Conservation (phyloP, 495 filamentous ascomycete species). For the Penicillium silybi region DNA sequence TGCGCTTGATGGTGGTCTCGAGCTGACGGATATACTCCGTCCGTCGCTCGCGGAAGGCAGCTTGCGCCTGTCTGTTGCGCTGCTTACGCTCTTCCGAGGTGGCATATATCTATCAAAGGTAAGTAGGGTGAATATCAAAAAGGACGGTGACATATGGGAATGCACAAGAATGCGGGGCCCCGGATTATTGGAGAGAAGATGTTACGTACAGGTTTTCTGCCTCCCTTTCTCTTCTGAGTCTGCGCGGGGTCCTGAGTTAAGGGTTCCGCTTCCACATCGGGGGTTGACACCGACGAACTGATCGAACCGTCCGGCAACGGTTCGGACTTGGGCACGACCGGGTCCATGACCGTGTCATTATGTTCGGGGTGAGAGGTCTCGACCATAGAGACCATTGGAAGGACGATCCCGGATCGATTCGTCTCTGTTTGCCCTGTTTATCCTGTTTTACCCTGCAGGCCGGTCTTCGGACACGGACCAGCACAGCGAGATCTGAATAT, state of each 20-base stretch:
- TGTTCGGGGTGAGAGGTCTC: slow-evolving; percentile 36
- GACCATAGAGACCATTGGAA: slow-evolving; percentile 47
- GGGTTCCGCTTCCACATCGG: slow-evolving; percentile 55
- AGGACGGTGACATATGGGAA: not conserved
- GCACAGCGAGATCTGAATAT: not conserved
- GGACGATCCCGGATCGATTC: slow-evolving; percentile 9
- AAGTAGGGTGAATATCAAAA: not conserved
- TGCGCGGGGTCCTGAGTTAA: slow-evolving; percentile 55
- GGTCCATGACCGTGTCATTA: slow-evolving; percentile 43
- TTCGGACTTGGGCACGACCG: slow-evolving; percentile 45
- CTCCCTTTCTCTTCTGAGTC: slow-evolving; percentile 90
- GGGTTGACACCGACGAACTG: slow-evolving; percentile 48
- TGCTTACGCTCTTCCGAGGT: slow-evolving; percentile 98
- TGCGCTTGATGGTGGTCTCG: slow-evolving; percentile 94
- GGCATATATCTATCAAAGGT: slow-evolving; percentile 74
- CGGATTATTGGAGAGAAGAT: slow-evolving; percentile 16
- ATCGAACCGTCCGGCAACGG: slow-evolving; percentile 45
- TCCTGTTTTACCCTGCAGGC: slow-evolving; percentile 10
- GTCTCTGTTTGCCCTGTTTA: slow-evolving; percentile 1
- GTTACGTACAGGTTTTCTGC: slow-evolving; percentile 85
- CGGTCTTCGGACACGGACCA: slow-evolving; percentile 12
- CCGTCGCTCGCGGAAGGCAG: slow-evolving; percentile 91
- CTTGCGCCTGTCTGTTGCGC: slow-evolving; percentile 94
- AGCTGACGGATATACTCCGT: slow-evolving; percentile 99
- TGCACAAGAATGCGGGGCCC: slow-evolving; percentile 31